Conservation (phyloP, 1,284 basidiomycete species). For the Moniliophthora roreri region DNA sequence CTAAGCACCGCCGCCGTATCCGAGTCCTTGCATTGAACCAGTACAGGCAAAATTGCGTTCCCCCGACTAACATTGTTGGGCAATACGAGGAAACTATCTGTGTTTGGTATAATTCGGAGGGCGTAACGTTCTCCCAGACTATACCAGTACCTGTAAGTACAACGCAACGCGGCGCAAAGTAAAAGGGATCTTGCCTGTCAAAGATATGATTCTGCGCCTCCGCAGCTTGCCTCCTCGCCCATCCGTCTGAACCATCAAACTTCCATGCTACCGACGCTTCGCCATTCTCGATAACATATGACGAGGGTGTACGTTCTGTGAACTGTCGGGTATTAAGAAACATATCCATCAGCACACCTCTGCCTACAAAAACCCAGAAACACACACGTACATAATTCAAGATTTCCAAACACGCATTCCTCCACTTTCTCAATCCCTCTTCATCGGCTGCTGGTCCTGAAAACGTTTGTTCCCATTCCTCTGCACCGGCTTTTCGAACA, state of each 20-base stretch:
- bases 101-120: too few species aligned
- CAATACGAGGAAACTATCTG: too few species aligned
- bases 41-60: too few species aligned
- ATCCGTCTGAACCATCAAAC: slow-evolving; percentile 61
- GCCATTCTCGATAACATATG: slow-evolving; percentile 78
- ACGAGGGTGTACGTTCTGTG: slow-evolving; percentile 83
- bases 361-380: background rate
- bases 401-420: slow-evolving; percentile 76
- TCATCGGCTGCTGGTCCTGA: slow-evolving; percentile 81
- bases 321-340: slow-evolving; percentile 59
- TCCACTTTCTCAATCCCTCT: slow-evolving; percentile 81
- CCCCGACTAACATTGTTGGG: too few species aligned
- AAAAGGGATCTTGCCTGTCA: slow-evolving; percentile 48
- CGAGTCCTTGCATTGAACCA: too few species aligned
- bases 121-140: too few species aligned
- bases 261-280: slow-evolving; percentile 83
- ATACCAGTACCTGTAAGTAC: too few species aligned
- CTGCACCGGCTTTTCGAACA: slow-evolving; percentile 56
- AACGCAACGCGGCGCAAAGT: too few species aligned
- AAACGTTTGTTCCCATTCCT: slow-evolving; percentile 55
- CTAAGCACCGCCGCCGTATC: too few species aligned
- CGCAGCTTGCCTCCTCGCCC: slow-evolving; percentile 83
- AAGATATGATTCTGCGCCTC: slow-evolving; percentile 92
- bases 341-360: too few species aligned
- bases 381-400: slow-evolving; percentile 66